phyloP scores from a whole-genome alignment of 1,284 basidiomycete species.

The Jaminaea rosea region DNA sequence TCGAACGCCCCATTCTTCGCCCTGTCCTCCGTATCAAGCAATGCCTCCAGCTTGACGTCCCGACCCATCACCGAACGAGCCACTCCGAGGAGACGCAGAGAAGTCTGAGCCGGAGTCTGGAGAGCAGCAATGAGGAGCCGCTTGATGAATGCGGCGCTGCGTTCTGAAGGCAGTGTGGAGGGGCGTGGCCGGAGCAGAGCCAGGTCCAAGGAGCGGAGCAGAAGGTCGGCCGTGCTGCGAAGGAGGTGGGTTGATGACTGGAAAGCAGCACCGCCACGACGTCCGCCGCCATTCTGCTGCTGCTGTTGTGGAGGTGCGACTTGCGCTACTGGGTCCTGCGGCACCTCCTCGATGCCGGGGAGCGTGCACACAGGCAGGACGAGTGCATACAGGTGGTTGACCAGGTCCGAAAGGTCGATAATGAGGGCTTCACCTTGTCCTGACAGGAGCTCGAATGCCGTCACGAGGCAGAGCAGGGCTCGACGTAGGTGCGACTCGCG shows the following conservation, averaged over 20 bases:
- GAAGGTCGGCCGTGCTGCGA: conserved; percentile 53
- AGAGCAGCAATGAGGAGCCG: conserved; percentile 70
- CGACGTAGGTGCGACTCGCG: conserved; percentile 53
- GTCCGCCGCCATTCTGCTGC: conserved; percentile 1
- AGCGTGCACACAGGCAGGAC: conserved; percentile 52
- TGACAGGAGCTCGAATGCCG: conserved; percentile 87
- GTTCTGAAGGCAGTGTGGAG: conserved; percentile 59
- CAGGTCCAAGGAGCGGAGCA: conserved; percentile 74
- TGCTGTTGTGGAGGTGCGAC: background rate
- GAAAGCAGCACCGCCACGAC: background rate
- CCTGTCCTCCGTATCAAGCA: conserved; percentile 59
- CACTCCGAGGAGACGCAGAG: conserved; percentile 63
- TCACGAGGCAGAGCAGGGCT: conserved; percentile 74
- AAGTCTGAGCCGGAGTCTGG: conserved; percentile 64
- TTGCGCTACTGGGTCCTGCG: conserved; percentile 6
- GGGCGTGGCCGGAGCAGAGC: conserved; percentile 60
- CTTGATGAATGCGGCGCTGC: conserved; percentile 82
- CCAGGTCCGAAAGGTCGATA: conserved; percentile 85
- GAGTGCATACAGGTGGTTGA: conserved; percentile 63
- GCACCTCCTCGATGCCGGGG: conserved; percentile 50
- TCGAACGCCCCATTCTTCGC: background rate
- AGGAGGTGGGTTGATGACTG: conserved; percentile 3
- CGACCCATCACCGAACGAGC: conserved; percentile 63
- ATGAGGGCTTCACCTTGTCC: conserved; percentile 98
- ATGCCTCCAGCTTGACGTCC: conserved; percentile 69